Evolutionary conservation across 2,329 filamentous ascomycete genomes (phyloP), one percentile per base, ranked within the genome.

Genomic region (Ilyonectria robusta): DNA sequence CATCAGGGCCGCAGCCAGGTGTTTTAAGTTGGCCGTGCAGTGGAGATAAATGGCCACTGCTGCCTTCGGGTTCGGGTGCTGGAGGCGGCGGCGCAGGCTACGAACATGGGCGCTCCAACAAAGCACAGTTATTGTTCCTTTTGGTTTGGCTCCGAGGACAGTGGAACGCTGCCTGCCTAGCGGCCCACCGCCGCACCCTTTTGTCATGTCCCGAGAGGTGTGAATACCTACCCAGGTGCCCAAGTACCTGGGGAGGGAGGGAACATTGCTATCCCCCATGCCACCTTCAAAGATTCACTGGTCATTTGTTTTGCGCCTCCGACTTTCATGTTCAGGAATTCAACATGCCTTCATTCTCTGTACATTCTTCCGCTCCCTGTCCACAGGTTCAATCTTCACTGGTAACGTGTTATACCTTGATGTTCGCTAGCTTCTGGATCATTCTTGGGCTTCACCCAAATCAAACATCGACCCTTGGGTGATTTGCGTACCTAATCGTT

Each of bases 31-130:
- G 26, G 23, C 19, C 17, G 56, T 26, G 15, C 56, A 42, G 47
- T 70, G 67, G 65, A 58, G 64, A 33, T 33, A 33, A 65, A 56
- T 64, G 60, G 46, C 23, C 65, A 57, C 67, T 72, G 70, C 59
- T 72, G 70, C 70, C 70, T 72, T 72, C 69, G 47, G 59, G 47
- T 72, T 72, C 69, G 47, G 59, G 47, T n/a, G 21, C 50, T 19
- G 50, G 10, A 29, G 31, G 31, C 50, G 50, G 29, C 50, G 21
- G 19, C 31, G 9, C 26, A 33, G 29, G 48, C 17, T 33, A 51
- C 48, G 17, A 23, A n/a, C 31, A 37, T 13, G 3, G n/a, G 40
- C 40, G 6, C n/a, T 8, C 8, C 3, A 42, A 42, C 40, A 42
- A 42, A 42, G 40, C 40, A 17, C 15, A n/a, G 23, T 42, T n/a